Percentiles rank a stretch among this genome's conserved stretches.
phyloP scores from a whole-genome alignment of 2,329 filamentous ascomycete species.

The Penicillium verrucosum region DNA sequence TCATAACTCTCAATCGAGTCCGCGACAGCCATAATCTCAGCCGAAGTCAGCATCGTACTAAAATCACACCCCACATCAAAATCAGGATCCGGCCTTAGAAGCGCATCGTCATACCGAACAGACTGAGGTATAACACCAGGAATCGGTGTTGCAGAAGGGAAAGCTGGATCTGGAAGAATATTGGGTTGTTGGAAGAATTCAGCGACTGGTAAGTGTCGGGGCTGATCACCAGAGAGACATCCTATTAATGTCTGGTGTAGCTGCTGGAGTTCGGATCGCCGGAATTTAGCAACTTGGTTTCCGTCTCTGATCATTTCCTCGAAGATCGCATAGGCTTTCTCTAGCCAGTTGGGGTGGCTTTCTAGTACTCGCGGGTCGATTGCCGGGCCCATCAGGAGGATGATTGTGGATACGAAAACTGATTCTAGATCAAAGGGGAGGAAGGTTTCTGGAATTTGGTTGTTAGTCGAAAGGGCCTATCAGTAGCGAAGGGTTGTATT shows the following conservation, averaged over 20 bases:
- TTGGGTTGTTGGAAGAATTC: conserved; percentile 13
- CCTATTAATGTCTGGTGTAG: conserved; percentile 34
- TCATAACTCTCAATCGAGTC: conserved; percentile 48
- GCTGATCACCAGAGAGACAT: conserved; percentile 19
- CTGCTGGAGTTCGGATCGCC: conserved; percentile 47
- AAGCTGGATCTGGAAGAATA: conserved; percentile 2
- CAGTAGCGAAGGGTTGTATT: conserved; percentile 7
- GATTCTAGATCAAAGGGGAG: conserved; percentile 50
- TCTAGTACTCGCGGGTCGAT: conserved; percentile 39
- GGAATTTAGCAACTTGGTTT: conserved; percentile 47
- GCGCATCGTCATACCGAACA: conserved; percentile 13
- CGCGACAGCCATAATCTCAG: conserved; percentile 49
- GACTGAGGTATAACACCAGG: conserved; percentile 5
- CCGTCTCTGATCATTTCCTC: conserved; percentile 49
- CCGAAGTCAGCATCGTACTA: conserved; percentile 37
- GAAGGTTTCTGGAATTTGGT: conserved; percentile 42
- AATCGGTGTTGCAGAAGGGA: conserved; percentile 12
- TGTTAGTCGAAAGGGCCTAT: background rate
- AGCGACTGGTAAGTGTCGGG: conserved; percentile 13
- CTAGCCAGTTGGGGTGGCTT: conserved; percentile 37
- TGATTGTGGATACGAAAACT: conserved; percentile 45
- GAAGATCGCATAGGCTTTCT: conserved; percentile 45
- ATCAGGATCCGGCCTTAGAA: conserved; percentile 11
- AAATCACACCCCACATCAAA: conserved; percentile 14
- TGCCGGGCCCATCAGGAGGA: conserved; percentile 40